phyloP scores from a whole-genome alignment of 1,139 yeast genomes.

The Debaryomycetaceae sp. region DNA sequence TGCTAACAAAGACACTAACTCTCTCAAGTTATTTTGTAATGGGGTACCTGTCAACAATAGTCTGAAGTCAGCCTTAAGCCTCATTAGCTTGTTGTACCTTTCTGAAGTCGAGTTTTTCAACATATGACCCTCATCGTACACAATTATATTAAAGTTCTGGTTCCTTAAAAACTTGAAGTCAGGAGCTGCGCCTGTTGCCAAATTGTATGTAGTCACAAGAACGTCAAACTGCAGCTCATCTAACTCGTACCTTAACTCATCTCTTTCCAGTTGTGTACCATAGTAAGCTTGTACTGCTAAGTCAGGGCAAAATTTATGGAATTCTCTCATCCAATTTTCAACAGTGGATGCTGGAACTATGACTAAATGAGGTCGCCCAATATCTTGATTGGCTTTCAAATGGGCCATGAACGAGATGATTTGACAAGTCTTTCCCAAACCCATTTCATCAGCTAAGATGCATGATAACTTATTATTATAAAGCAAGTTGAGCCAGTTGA shows the following conservation, averaged over 20 bases:
- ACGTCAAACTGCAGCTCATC: slow-evolving; percentile 74
- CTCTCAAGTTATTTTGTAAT: slow-evolving; percentile 85
- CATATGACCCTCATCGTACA: slow-evolving; percentile 97
- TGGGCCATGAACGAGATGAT: slow-evolving; percentile 93
- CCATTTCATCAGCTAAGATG: slow-evolving; percentile 98
- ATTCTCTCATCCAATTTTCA: slow-evolving; percentile 97
- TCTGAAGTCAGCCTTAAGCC: slow-evolving; percentile 74
- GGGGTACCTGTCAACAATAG: slow-evolving; percentile 94
- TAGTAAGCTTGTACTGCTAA: slow-evolving; percentile 87
- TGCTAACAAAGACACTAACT: slow-evolving; percentile 82
- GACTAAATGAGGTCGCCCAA: slow-evolving; percentile 91
- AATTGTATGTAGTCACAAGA: slow-evolving; percentile 86
- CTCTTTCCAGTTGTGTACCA: slow-evolving; percentile 83
- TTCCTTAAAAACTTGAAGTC: slow-evolving; percentile 77
- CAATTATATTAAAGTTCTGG: slow-evolving; percentile 78
- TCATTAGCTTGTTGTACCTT: slow-evolving; percentile 82
- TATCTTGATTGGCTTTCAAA: slow-evolving; percentile 91
- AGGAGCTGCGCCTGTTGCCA: slow-evolving; percentile 82
- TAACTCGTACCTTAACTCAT: slow-evolving; percentile 71
- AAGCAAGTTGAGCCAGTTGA: slow-evolving; percentile 85
- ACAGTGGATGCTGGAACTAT: slow-evolving; percentile 96
- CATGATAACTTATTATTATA: slow-evolving; percentile 81
- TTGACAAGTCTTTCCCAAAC: slow-evolving; percentile 96
- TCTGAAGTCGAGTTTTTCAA: slow-evolving; percentile 86
- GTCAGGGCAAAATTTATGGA: slow-evolving; percentile 80